A percentile compares a stretch with the other conserved stretches of the same genome.
These are phyloP conservation scores for Anthoceros angustus DNA, from an alignment of 225 moss, liverwort and hornwort species.

Conservation along the genomic window DNA sequence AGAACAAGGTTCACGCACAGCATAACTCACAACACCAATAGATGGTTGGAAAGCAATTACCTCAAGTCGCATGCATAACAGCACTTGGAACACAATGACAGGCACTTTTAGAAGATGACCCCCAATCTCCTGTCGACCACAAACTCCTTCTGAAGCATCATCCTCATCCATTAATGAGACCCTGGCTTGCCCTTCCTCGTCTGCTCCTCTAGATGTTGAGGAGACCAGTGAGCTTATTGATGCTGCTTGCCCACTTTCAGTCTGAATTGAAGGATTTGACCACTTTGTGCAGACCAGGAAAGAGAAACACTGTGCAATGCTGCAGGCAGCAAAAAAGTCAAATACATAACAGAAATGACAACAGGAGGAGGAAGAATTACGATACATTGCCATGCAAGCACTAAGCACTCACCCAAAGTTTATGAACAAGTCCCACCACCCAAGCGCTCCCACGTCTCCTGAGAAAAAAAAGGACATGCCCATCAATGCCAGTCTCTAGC, in stretches of 20 bases:
- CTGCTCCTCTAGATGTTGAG: conserved; percentile 47
- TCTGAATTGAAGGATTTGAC: conserved; percentile 86
- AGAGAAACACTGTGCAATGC: conserved; percentile 94
- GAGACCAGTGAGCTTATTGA: conserved; percentile 43
- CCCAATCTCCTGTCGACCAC: conserved; percentile 89
- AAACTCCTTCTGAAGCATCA: conserved; percentile 59
- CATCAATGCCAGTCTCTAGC: background rate
- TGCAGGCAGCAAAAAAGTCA: conserved; percentile 19
- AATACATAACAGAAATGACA: background rate
- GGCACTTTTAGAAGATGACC: conserved; percentile 90
- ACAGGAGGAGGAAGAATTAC: background rate
- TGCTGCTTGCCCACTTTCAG: conserved; percentile 35
- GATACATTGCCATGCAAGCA: background rate
- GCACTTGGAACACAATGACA: conserved; percentile 75
- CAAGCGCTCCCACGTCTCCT: conserved; percentile 97
- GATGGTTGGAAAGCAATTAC: conserved; percentile 12
- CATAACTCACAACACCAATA: too few species aligned
- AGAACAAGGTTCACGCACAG: too few species aligned
- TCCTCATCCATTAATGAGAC: conserved; percentile 64
- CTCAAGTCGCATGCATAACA: conserved; percentile 98
- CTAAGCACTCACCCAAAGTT: conserved; percentile 69
- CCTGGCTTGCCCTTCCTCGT: conserved; percentile 59
- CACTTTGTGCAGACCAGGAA: conserved; percentile 98
- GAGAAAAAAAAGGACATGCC: conserved; percentile 11
- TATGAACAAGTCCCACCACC: conserved; percentile 99